Base-by-base conservation (phyloP, 202 grass and related monocot genomes). In the Panicum hallii region DNA sequence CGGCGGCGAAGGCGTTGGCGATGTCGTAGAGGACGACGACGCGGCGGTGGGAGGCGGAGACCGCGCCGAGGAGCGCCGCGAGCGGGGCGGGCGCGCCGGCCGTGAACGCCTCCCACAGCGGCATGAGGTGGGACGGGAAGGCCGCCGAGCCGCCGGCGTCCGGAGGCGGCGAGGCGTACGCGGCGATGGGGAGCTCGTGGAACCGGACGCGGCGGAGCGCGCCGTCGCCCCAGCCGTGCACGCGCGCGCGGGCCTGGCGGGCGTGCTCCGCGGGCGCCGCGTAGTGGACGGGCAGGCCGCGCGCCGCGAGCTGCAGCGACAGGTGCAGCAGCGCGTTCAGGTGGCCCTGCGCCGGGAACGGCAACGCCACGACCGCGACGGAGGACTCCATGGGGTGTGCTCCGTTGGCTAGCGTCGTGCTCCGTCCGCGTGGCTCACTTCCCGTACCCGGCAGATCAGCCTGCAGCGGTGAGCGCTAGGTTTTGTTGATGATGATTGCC, bases 251-350 rank as follows among this genome's bases (percentile, higher is more conserved):
- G 8, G 80, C 81, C 72, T 89, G 81, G 56, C 47, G 41, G 54
- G 30, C 23, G 16, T 65, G 76, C 76, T 30, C 16, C 60, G 60
- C 26, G 2, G 76, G 60, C 43, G 76, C 76, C 3, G 60, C 60
- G 60, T 79, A 79, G 44, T 79, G 60, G 5, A 79, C 76, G 45
- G 87, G 15, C 57, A 91, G 20, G 7, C 91, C 89, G 4, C 83
- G 70, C 47, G 70, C 11, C 2, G 85, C 73, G 53, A 97, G 91
- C 60, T 78, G 54, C 32, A 88, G 69, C 17, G 94, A 91, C 5
- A 97, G 69, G 89, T 93, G 91, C 30, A 97, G 91, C 5, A 97
- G 54, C 86, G 91, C 89, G 82, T 97, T 97, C 17, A 97, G 94
- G 72, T 97, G 94, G 47, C 91, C 94, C 76, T 97, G 91, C 45